Base-by-base conservation (phyloP, 1,284 basidiomycete species). In the Trametes hirsuta region DNA sequence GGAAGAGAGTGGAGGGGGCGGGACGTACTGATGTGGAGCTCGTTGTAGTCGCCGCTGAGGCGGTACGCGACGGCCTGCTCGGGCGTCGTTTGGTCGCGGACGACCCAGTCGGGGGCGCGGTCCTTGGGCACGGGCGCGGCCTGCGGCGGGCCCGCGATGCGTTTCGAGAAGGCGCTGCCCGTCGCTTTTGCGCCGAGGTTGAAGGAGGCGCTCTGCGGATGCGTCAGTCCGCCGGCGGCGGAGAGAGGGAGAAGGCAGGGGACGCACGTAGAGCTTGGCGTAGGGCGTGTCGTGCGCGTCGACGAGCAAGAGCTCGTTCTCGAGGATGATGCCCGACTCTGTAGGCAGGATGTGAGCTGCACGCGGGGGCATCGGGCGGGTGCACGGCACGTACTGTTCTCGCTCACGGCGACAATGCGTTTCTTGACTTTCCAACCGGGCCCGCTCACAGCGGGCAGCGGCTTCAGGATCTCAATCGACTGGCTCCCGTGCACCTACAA, bases 21-120 rank as follows among this genome's bases (percentile, higher is more conserved):
- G 41, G 6, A 69, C 79, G 47, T 53, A 91, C 89, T 89, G 62
- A 94, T 90, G 74, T 94, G 93, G 11, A 94, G 80, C 18, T 89
- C 88, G 73, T 94, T 94, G 74, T 93, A 94, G 74, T 94, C 92
- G 1, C 91, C 92, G 58, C 87, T 90, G 37, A 94, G 83, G 25
- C 92, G 86, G 77, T 92, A 94, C 52, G 90, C 63, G 50, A 90
- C 74, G 0, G 93, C 92, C 74, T 94, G 92, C 66, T 93, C 89
- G 3, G 83, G 79, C 2, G 84, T 81, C 1, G 90, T 93, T 71
- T 84, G 77, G 61, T 94, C 91, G 45, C 77, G 78, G 53, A 91
- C 79, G 41, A 87, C 79, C 79, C 84, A 87, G 71, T 91, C 86
- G 0, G 92, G 84, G 60, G 84, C 81, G 60, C 84, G 82, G 72